Evolutionary conservation across 495 filamentous ascomycete genomes (phyloP).

Genomic region (Darksidea phi): DNA sequence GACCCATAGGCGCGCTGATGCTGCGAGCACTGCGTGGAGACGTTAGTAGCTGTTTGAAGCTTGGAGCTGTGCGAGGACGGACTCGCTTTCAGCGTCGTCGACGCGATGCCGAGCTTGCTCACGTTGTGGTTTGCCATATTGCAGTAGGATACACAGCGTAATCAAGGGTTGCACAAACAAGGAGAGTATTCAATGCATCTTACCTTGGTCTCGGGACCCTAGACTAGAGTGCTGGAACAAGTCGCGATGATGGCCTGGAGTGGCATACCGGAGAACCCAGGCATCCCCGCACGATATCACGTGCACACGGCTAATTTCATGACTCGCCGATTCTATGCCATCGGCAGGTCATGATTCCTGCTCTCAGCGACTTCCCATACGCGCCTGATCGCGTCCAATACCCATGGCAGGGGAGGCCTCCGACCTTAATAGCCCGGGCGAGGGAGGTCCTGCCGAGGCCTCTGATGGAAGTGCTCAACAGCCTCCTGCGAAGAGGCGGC

Average conservation of each 20-base stretch:
- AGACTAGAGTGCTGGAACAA: too few relatives aligned
- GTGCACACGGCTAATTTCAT: neutral
- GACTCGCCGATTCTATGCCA: too few relatives aligned
- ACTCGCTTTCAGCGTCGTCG: constrained; percentile 30
- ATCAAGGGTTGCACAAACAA: too few relatives aligned
- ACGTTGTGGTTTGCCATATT: constrained; percentile 28
- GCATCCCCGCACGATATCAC: too few relatives aligned
- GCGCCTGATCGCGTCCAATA: neutral
- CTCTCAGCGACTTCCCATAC: neutral
- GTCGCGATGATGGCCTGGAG: constrained; percentile 1
- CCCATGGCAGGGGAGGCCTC: constrained; percentile 16
- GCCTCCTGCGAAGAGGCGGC: constrained; percentile 23
- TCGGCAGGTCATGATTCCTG: constrained; percentile 12
- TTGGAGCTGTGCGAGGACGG: constrained; percentile 4
- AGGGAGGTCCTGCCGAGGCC: neutral
- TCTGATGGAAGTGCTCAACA: constrained; percentile 1
- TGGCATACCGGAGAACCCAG: neutral
- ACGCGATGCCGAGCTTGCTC: constrained; percentile 34
- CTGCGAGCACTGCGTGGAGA: constrained; percentile 20
- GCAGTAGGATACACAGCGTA: neutral
- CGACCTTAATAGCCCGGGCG: neutral
- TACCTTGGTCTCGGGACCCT: too few relatives aligned
- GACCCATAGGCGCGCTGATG: constrained; percentile 24
- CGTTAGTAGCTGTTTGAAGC: constrained; percentile 6
- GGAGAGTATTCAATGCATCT: too few relatives aligned